Conservation (phyloP, 345 rosid species). For the Lagerstroemia speciosa region DNA sequence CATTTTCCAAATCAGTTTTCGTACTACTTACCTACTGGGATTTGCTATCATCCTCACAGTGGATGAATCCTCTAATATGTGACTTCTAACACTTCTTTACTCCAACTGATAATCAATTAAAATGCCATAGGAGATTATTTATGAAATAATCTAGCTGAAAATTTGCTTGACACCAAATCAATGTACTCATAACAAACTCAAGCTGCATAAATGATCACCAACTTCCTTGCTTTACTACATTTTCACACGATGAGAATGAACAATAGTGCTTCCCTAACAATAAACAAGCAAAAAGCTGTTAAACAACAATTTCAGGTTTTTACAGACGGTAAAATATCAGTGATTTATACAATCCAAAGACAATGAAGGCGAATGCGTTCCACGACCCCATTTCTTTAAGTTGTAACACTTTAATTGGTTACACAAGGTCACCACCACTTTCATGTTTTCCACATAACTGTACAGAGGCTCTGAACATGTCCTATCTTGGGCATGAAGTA, state of each 20-base stretch:
- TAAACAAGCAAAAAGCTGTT: background rate
- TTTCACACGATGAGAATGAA: background rate
- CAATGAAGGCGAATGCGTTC: background rate
- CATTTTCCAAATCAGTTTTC: background rate
- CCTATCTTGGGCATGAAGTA: background rate
- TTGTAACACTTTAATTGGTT: background rate
- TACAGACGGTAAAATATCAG: background rate
- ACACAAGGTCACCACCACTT: background rate
- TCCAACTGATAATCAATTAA: background rate
- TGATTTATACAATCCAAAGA: background rate
- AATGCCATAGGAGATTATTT: too few species aligned
- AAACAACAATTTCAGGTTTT: background rate
- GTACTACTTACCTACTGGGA: background rate
- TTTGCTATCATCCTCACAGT: background rate
- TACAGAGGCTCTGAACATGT: background rate
- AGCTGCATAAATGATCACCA: background rate
- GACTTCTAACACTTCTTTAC: background rate
- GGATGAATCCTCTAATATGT: background rate
- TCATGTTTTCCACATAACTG: background rate
- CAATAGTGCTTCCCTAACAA: background rate
- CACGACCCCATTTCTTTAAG: background rate
- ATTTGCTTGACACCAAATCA: too few species aligned
- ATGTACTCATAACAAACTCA: background rate
- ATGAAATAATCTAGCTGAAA: too few species aligned
- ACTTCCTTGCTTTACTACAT: background rate